Base-by-base conservation (phyloP, 805 yeast species). In the Saturnispora halmiae region DNA sequence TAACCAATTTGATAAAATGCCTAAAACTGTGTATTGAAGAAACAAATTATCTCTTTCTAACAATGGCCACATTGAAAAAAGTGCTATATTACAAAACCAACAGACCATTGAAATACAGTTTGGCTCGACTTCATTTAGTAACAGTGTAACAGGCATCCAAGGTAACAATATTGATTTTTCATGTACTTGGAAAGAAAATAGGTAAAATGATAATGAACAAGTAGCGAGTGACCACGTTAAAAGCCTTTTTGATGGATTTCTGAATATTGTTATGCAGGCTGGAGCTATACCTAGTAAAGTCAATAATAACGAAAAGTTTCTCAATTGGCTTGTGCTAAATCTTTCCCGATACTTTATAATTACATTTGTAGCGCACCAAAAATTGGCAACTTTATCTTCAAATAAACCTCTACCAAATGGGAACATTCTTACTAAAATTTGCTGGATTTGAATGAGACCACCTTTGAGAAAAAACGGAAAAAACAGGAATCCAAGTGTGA, bases 341-440 rank as follows among this genome's bases (percentile, higher is more conserved):
- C 69, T 37, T 4, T 61, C 51, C 48, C 73, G 77, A 54, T 85
- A 80, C 57, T 90, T 90, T 55, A 88, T 58, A 9, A 86, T 47
- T 1, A 82, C 66, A 58, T 92, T 92, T 1, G 87, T 66, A n/a
- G 95, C 80, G 60, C 97, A 88, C 99, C 99, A 92, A 53, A 92
- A 82, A 56, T 88, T 92, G 30, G 95, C 95, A 13, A 92, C 97
- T 58, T 92, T 92, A 56, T 92, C 97, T 59, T 92, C 98, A 70
- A 94, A 92, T 6, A 92, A 69, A 1, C 98, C 98, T 55, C 97
- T 72, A 34, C 78, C 74, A 50, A 92, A 90, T 1, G 99, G 98
- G 59, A 92, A 92, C 24, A 90, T 79, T 47, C 97, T 72, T 32
- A 60, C 45, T 2, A 77, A 34, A 3, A 79, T 70, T 55, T 83